A percentile compares a stretch with the other conserved stretches of the same genome.
These are phyloP conservation scores for Amorphotheca resinae DNA, from an alignment of 495 filamentous ascomycete genomes.

Conservation along the genomic window DNA sequence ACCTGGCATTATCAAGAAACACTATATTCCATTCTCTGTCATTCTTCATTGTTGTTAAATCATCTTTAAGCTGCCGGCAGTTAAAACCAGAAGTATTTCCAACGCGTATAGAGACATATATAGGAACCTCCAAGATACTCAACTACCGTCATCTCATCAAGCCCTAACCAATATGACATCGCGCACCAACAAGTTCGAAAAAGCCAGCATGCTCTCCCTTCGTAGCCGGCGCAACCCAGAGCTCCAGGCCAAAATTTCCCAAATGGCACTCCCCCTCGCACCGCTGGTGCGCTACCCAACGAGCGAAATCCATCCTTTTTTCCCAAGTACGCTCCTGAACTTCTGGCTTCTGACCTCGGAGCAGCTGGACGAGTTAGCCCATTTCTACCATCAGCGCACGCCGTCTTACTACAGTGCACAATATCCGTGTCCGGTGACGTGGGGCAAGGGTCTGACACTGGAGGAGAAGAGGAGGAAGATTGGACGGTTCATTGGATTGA, in stretches of 20 bases:
- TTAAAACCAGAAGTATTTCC: background rate
- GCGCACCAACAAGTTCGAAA: background rate
- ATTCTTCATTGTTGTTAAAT: background rate
- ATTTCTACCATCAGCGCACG: constrained; percentile 64
- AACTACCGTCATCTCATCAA: background rate
- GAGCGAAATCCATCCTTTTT: constrained; percentile 48
- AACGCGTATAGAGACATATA: background rate
- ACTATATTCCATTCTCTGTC: background rate
- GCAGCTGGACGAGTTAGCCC: constrained; percentile 59
- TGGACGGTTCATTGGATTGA: constrained; percentile 55
- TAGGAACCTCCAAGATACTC: background rate
- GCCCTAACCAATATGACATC: background rate
- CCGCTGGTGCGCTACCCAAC: constrained; percentile 47
- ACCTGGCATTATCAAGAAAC: background rate
- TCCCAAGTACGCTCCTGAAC: constrained; percentile 51
- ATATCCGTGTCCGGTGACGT: constrained; percentile 50
- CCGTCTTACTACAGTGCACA: constrained; percentile 34
- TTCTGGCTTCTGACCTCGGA: constrained; percentile 63
- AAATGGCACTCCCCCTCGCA: constrained; percentile 29
- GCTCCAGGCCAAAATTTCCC: constrained; percentile 11
- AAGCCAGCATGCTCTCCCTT: background rate
- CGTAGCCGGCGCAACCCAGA: constrained; percentile 1
- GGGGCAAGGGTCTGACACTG: constrained; percentile 10
- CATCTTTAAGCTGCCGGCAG: background rate
- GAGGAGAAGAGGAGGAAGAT: constrained; percentile 50